These are phyloP conservation scores for Crithidia fasciculata DNA, from an alignment of 208 protist genomes.

Conservation along the genomic window DNA sequence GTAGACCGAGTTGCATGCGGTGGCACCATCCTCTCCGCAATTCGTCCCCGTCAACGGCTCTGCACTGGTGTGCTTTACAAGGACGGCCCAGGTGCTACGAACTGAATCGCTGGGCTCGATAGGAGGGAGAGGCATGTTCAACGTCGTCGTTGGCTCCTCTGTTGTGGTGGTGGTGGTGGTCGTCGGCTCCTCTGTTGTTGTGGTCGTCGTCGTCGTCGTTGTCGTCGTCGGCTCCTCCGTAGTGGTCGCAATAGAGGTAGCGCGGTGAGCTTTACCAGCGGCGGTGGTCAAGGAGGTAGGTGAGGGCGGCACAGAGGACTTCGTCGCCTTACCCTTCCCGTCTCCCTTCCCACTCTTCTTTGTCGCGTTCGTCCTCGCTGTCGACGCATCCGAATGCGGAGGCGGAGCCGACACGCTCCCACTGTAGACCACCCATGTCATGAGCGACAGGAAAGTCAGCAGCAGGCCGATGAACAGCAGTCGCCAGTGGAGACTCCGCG, in stretches of 20 bases:
- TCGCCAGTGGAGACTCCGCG: not conserved
- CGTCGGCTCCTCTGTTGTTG: not conserved
- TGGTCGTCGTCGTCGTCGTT: not conserved
- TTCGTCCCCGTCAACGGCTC: no score
- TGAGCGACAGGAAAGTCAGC: not conserved
- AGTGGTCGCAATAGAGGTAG: not conserved
- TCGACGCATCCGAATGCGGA: no score
- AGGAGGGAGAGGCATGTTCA: not conserved
- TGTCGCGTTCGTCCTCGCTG: not conserved
- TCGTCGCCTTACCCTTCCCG: not conserved
- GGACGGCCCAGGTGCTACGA: not conserved
- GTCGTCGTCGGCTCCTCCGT: not conserved
- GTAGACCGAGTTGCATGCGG: not conserved
- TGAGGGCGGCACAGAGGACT: not conserved
- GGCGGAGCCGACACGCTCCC: no score
- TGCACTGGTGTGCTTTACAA: not conserved
- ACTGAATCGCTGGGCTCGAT: no score
- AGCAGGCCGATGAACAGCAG: not conserved
- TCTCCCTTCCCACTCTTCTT: not conserved
- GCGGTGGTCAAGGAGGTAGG: no score
- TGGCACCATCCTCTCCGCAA: no score
- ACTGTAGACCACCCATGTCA: no score
- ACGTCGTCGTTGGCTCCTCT: not conserved
- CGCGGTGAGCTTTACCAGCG: no score
- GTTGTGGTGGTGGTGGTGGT: not conserved